Base-by-base conservation (phyloP, 2,329 filamentous ascomycete species). In the Biscogniauxia mediterranea region DNA sequence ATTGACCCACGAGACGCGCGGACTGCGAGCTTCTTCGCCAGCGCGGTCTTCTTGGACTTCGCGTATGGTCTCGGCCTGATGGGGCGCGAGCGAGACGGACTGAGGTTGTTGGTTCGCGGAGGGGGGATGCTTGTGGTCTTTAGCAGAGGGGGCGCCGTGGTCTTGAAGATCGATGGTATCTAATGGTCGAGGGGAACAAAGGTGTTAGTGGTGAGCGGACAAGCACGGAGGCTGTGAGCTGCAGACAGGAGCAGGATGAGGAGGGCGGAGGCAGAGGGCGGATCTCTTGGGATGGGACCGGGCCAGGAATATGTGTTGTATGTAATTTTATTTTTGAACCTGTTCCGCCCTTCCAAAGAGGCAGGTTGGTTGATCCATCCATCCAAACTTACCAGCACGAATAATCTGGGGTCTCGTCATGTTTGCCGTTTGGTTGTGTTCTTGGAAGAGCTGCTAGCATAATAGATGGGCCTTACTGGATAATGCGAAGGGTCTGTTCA, bases 91-190 rank as follows among this genome's bases (percentile, higher is more conserved):
- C 17, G 71, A 69, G 54, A 77, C 72, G 72, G 74, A 71, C 66
- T 83, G 76, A 70, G 72, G 70, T 64, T 83, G 77, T 63, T 84
- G 79, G 66, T 78, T 64, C 78, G 85, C 69, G 82, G 77, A 61
- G 79, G 82, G 61, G 65, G 81, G 78, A 67, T 81, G 84, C 68
- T 84, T 81, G 76, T 96, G 93, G 74, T 93, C 90, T 79, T 96
- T 85, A 49, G 94, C 92, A 53, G 93, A 95, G 38, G 93, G 92
- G 61, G 89, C 83, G 72, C 89, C 81, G 73, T 88, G 90, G 78
- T 92, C 87, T 83, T 98, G 95, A 57, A 98, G 87, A 79, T 98
- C 95, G 78, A 97, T 90, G 65, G 94, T 96, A 81, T 98, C 94
- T 96, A 32, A 77, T 63, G 61, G 58, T 68, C 63, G 62, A 63